phyloP scores from a whole-genome alignment of 225 moss, liverwort and hornwort genomes.

The Anthoceros angustus region DNA sequence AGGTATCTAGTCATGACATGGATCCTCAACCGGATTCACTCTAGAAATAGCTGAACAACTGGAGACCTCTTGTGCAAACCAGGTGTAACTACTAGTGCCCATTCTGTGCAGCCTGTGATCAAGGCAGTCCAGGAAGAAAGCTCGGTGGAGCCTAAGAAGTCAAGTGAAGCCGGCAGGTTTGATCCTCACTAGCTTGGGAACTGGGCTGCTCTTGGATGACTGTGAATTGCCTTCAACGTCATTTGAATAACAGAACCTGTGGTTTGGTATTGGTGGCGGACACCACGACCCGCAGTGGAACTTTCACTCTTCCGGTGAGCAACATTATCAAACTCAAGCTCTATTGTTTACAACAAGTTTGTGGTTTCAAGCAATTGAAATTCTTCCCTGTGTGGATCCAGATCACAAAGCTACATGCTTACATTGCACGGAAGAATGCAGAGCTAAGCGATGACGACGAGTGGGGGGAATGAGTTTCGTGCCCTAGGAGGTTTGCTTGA shows the following conservation, averaged over 20 bases:
- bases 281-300: background rate
- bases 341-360: background rate
- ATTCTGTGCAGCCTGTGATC: background rate
- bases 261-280: background rate
- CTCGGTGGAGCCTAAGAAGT: background rate
- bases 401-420: background rate
- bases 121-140: background rate
- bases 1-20: conserved; percentile 19
- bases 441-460: conserved; percentile 4
- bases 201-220: background rate
- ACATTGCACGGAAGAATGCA: conserved; percentile 2
- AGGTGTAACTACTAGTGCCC: too few relatives aligned
- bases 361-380: background rate
- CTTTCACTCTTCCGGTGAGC: conserved; percentile 1
- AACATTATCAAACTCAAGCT: background rate
- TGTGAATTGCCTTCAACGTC: background rate
- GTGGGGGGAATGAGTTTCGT: background rate
- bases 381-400: background rate
- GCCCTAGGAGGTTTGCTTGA: too few relatives aligned
- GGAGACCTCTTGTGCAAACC: too few relatives aligned
- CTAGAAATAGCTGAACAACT: too few relatives aligned
- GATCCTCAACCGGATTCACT: background rate
- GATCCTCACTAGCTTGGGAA: background rate
- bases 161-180: conserved; percentile 4
- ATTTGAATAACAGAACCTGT: background rate